A percentile compares a stretch with the other conserved stretches of the same genome.
Conservation (phyloP, 306 rosid genomes). For the Begonia peltatifolia region DNA sequence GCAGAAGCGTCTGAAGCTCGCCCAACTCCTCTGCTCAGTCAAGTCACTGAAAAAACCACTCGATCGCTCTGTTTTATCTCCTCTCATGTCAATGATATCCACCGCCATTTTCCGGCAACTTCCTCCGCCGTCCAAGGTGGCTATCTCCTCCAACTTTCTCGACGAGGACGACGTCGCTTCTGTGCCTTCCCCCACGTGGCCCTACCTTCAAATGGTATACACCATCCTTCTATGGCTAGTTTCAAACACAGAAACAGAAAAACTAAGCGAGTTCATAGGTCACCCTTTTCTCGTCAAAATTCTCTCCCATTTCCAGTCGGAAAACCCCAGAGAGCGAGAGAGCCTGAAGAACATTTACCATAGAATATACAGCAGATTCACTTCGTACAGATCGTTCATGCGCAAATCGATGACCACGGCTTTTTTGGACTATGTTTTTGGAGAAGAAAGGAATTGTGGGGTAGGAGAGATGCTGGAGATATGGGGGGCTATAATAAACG, state of each 20-base stretch:
- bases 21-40: conserved; percentile 28
- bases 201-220: conserved; percentile 52
- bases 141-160: conserved; percentile 14
- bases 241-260: conserved; percentile 18
- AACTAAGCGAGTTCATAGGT: conserved; percentile 23
- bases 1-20: conserved; percentile 41
- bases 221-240: conserved; percentile 48
- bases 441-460: conserved; percentile 52
- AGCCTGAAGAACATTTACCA: conserved; percentile 59
- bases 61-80: conserved; percentile 16
- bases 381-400: conserved; percentile 40
- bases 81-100: conserved; percentile 43
- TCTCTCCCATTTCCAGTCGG: conserved; percentile 53
- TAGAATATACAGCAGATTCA: conserved; percentile 44
- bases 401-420: conserved; percentile 66
- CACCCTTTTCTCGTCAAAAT: conserved; percentile 41
- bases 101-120: conserved; percentile 57
- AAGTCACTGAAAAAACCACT: conserved; percentile 37
- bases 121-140: conserved; percentile 44
- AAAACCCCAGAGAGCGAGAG: conserved; percentile 66
- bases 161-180: conserved; percentile 56
- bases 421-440: conserved; percentile 46
- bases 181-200: conserved; percentile 38
- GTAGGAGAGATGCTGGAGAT: conserved; percentile 79
- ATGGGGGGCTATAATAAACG: conserved; percentile 80